Conservation (phyloP, 148 eudicot species). For the Persicaria maculosa region DNA sequence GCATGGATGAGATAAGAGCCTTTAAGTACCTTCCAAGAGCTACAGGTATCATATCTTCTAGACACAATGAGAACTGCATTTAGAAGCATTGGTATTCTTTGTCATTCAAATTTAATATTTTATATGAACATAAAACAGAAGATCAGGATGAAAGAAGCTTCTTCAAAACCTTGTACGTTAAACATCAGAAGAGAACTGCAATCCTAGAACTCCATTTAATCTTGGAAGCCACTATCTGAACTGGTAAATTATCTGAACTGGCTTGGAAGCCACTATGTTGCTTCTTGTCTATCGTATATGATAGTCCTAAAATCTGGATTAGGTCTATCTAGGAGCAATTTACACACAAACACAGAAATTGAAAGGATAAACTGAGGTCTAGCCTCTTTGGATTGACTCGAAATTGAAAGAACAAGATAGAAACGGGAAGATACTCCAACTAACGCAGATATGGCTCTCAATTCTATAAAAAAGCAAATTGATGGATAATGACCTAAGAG, state of each 20-base stretch:
- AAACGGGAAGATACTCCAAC: no score
- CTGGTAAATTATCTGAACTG: no score
- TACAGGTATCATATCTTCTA: slow-evolving; percentile 95
- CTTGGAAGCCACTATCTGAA: neutral
- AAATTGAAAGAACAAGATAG: no score
- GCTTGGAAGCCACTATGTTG: neutral
- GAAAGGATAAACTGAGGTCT: no score
- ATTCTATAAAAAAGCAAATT: no score
- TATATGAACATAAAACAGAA: neutral
- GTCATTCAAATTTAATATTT: neutral
- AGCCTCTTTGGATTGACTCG: no score
- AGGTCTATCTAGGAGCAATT: no score
- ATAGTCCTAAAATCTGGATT: no score
- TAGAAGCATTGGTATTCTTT: slow-evolving; percentile 8
- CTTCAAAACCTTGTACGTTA: neutral
- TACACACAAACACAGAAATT: no score
- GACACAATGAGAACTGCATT: slow-evolving; percentile 90
- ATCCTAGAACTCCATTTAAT: neutral
- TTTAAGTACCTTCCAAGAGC: slow-evolving; percentile 83
- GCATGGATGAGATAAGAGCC: slow-evolving; percentile 57
- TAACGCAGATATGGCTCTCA: no score
- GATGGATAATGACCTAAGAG: no score
- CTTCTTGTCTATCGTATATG: neutral
- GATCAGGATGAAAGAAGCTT: neutral
- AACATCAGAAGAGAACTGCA: neutral